Evolutionary conservation across 1,139 yeast genomes (phyloP), one percentile per base, ranked within the genome.

Genomic region (Zygoascus sp.): DNA sequence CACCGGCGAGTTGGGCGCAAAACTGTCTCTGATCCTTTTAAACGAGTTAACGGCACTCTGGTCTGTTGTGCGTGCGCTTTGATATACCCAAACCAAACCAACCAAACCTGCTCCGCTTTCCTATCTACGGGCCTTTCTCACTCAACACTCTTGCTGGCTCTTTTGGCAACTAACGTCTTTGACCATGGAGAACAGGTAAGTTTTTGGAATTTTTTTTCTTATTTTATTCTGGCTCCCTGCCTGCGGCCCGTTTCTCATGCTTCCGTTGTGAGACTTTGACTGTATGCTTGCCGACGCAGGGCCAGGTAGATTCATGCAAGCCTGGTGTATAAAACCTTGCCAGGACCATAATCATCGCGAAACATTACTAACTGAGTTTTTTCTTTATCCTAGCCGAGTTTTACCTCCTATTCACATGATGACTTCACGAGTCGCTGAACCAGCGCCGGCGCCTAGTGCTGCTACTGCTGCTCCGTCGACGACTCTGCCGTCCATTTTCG

Each of bases 401-500:
- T 20, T 38, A 16, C 41, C 41, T 15, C 41, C 41, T 6, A 38
- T 38, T 25, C 27, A 28, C 19, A 23, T 28, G 30, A 38, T 38
- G 41, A 38, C 41, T 38, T 38, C 41, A 4, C 21, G 36, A 28
- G 25, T 28, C 19, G 35, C 42, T 17, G 36, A 19, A 16, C n/a
- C n/a, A n/a, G n/a, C n/a, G n/a, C n/a, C n/a, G n/a, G n/a, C n/a
- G n/a, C n/a, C n/a, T n/a, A 32, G 42, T 25, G 16, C 36, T 21
- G 13, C 34, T 30, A 17, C 25, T 20, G 28, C 19, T 40, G 7
- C 36, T 30, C 22, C 43, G 13, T 20, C 37, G 2, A 35, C 39
- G 11, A 20, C 13, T 20, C 16, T 42, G 40, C 45, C 45, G 10
- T 42, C 45, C 23, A 22, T 42, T n/a, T 42, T 42, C 27, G 36